Base-by-base conservation (phyloP, 1,284 basidiomycete species). In the Pyrrhoderma lamaoense region DNA sequence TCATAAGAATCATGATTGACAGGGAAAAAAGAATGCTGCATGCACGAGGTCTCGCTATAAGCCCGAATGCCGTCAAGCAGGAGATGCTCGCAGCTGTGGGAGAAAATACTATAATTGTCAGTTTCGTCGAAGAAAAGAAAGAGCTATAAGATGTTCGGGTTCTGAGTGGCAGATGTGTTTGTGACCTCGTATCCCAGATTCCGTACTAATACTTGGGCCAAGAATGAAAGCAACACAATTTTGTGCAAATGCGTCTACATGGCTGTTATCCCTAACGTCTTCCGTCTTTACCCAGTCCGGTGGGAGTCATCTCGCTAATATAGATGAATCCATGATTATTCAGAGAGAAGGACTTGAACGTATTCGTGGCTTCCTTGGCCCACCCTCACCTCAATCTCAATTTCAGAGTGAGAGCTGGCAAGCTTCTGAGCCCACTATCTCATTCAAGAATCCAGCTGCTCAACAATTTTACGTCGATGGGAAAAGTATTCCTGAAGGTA, bases 291-390 rank as follows among this genome's bases (percentile, higher is more conserved):
- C 23, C 3, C 43, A 45, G 39, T 19, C 52, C 8, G 52, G 52
- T 23, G 52, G 45, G 34, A 53, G 52, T 35, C 22, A 23, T 22
- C 39, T 54, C 21, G 40, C 48, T 22, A 47, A 71, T 31, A 67
- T 78, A 62, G 70, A 74, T 39, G 68, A 72, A 35, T 64, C 71
- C 3, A 67, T 70, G 60, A 64, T 66, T 16, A 73, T 77, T 27
- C 76, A 79, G 59, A 68, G 67, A n/a, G 75, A 77, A 56, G 74
- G 76, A 54, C 57, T 74, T 8, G 64, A 68, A 45, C 66, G 71
- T 19, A 56, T 77, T 59, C 63, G 61, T 38, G 64, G 68, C 51
- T 73, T 77, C 52, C 56, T 77, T 14, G 72, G 67, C 7, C 69
- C 74, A 27, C 52, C 35, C 22, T 19, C 39, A 13, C 25, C 21